These are phyloP conservation scores for Penicillium taxi DNA, from an alignment of 495 filamentous ascomycete species.

Conservation along the genomic window DNA sequence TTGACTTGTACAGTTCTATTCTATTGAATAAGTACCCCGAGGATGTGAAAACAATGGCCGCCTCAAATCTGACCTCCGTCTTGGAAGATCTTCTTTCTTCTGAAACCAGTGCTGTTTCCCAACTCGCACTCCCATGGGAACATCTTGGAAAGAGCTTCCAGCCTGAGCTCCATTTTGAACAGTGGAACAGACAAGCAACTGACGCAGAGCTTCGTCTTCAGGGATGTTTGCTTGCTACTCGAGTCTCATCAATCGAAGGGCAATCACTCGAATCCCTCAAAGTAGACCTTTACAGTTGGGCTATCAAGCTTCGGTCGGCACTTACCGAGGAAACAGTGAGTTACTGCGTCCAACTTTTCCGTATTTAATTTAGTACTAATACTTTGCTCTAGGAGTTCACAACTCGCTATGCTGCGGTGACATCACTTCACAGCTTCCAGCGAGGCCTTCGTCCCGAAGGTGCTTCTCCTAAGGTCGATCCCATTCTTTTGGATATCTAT, in stretches of 20 bases:
- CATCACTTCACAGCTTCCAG: slow-evolving; percentile 30
- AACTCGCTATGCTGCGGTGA: slow-evolving; percentile 51
- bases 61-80: slow-evolving; percentile 28
- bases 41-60: slow-evolving; percentile 26
- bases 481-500: slow-evolving; percentile 37
- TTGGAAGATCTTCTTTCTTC: slow-evolving; percentile 22
- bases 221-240: slow-evolving; percentile 52
- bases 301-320: slow-evolving; percentile 29
- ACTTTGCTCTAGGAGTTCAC: slow-evolving; percentile 49
- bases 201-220: slow-evolving; percentile 38
- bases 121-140: slow-evolving; percentile 20
- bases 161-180: slow-evolving; percentile 15
- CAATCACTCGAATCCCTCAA: slow-evolving; percentile 9
- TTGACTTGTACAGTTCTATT: slow-evolving; percentile 24
- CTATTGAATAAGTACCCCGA: slow-evolving; percentile 22
- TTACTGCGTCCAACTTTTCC: neutral
- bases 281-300: slow-evolving; percentile 22
- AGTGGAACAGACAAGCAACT: slow-evolving; percentile 36
- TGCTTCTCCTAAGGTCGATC: slow-evolving; percentile 20
- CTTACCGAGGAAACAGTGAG: slow-evolving; percentile 39
- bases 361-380: neutral
- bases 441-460: slow-evolving; percentile 19
- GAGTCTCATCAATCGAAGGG: slow-evolving; percentile 30
- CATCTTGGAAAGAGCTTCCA: slow-evolving; percentile 19
- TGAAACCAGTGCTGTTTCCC: slow-evolving; percentile 5